Evolutionary conservation across 75 land plant species (phyloP), one percentile per base, ranked within the genome.

Genomic region (Cryptomeria japonica): DNA sequence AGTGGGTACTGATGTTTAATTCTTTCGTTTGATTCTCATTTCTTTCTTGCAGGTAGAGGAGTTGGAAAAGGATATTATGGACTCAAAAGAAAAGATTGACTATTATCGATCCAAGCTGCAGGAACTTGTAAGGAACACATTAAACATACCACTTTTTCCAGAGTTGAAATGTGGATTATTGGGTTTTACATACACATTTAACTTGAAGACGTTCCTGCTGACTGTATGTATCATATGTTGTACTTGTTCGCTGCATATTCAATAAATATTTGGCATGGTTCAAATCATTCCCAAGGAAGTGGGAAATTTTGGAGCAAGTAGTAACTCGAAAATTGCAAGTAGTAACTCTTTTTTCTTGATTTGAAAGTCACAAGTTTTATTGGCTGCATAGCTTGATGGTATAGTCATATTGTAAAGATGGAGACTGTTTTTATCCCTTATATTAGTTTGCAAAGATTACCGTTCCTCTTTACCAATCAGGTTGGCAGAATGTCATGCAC

Each of bases 81-180:
- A 98, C 85, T 96, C 98, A 2, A 98, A 90, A 85, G 97, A 96
- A 86, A 98, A 98, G 93, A 87, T 93, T 78, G 98, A 95, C 32
- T 96, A 86, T 38, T 98, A 98, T 88, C 97, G 99, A 47, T 88
- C 94, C 18, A 98, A 94, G 90, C 93, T 98, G 91, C 99, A 98
- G 89, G 99, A 98, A 86, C 93, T 98, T 88, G 99, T 97, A 83
- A 93, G 99, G 87, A 41, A 51, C 78, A 84, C 44, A 14, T 82
- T 1, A 84, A 11, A 13, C 32, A 46, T 11, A 46, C 31, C 25
- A 0, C 51, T n/a, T 82, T 82, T 42, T 10, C n/a, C 49, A 22
- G 51, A 44, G 28, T 82, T 44, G 13, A 12, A 28, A 44, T 82
- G 46, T 25, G 37, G 19, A 77, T n/a, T 39, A 39, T 28, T 75